phyloP scores from a whole-genome alignment of 2,329 filamentous ascomycete genomes.

The Phaeosphaeriaceae sp. region DNA sequence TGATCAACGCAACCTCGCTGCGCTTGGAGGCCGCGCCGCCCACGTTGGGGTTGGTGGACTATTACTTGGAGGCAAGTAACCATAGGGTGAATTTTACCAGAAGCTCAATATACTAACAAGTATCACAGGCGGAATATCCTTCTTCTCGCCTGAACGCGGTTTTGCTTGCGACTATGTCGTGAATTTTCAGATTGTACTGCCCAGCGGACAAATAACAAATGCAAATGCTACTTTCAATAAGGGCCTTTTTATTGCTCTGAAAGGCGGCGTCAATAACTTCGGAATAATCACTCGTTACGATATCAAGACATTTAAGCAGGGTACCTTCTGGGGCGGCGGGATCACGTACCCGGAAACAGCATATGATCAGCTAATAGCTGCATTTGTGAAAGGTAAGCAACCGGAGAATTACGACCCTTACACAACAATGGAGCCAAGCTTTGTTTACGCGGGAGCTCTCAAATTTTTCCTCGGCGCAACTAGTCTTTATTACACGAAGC shows the following conservation, averaged over 20 bases:
- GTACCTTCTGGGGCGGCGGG: slow-evolving; percentile 8
- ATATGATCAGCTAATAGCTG: slow-evolving; percentile 18
- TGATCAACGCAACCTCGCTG: background rate
- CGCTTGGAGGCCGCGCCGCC: background rate
- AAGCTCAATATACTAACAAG: background rate
- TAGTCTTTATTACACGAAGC: background rate
- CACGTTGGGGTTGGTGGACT: slow-evolving; percentile 1
- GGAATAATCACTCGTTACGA: slow-evolving; percentile 31
- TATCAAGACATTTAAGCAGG: slow-evolving; percentile 18
- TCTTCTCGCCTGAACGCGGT: slow-evolving; percentile 13
- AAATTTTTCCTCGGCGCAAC: background rate
- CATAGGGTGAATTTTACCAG: no score
- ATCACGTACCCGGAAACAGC: slow-evolving; percentile 18
- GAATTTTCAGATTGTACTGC: slow-evolving; percentile 51
- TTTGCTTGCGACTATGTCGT: slow-evolving; percentile 8
- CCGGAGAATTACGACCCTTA: background rate
- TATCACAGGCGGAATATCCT: background rate
- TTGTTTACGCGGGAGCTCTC: background rate
- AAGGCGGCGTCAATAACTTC: slow-evolving; percentile 41
- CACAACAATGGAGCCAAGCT: background rate
- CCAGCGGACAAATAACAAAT: slow-evolving; percentile 49
- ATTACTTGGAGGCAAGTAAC: slow-evolving; percentile 1
- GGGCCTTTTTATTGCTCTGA: slow-evolving; percentile 49
- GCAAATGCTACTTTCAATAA: slow-evolving; percentile 44
- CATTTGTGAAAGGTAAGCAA: background rate